Percentiles rank a stretch among this genome's conserved stretches.
phyloP scores from a whole-genome alignment of 129 eudicot species.

The Centaurea solstitialis region DNA sequence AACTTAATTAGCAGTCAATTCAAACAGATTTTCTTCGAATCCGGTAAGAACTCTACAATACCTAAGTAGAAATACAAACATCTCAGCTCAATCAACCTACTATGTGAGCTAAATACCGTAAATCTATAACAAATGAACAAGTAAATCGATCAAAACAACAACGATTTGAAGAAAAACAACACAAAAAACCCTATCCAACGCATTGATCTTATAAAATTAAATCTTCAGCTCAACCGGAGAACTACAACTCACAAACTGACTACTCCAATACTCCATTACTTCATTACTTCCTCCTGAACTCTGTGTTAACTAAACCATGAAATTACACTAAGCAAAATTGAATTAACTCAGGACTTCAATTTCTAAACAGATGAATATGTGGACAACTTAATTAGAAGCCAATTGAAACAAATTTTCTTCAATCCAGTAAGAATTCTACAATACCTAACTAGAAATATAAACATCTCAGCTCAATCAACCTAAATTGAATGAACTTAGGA shows the following conservation, averaged over 20 bases:
- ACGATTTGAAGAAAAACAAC: too few species aligned
- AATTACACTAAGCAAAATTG: background rate
- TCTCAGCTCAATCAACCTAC: background rate
- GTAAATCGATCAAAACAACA: background rate
- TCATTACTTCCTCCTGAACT: background rate
- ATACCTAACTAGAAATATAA: background rate
- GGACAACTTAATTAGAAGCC: background rate
- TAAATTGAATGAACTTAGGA: background rate
- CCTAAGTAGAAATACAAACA: background rate
- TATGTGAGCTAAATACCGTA: background rate
- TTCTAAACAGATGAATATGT: background rate
- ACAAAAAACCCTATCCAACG: background rate
- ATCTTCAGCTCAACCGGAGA: background rate
- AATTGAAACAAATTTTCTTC: background rate
- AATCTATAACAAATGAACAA: background rate
- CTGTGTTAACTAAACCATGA: background rate
- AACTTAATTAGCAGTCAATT: too few species aligned
- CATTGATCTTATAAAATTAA: background rate
- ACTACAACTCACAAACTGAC: background rate
- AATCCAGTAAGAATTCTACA: background rate
- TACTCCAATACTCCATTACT: background rate
- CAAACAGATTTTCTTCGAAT: too few species aligned
- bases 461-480: constrained; percentile 7
- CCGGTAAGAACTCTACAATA: background rate
- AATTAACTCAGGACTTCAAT: background rate